phyloP scores from a whole-genome alignment of 2,329 filamentous ascomycete species.

The Cladophialophora immunda region DNA sequence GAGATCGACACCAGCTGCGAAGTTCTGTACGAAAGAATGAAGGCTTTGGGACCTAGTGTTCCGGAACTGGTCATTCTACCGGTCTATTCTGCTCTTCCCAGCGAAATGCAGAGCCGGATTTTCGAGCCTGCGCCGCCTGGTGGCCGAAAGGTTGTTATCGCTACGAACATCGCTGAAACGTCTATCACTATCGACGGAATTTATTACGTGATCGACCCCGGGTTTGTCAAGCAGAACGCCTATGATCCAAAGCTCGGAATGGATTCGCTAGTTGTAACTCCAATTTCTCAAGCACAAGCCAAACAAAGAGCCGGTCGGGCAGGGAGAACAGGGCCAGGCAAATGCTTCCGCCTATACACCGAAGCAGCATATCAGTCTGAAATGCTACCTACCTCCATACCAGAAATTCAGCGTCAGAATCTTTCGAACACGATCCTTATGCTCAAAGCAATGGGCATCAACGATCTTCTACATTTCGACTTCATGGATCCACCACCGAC shows the following conservation, averaged over 20 bases:
- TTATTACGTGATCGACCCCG: conserved; percentile 95
- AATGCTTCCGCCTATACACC: conserved; percentile 94
- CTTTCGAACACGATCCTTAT: conserved; percentile 92
- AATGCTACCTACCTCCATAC: conserved; percentile 95
- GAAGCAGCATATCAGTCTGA: conserved; percentile 95
- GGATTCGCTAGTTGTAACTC: conserved; percentile 94
- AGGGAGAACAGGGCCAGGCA: conserved; percentile 92
- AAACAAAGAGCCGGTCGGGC: conserved; percentile 93
- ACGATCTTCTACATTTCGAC: conserved; percentile 95
- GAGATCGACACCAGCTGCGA: conserved; percentile 97
- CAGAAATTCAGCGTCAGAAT: conserved; percentile 96
- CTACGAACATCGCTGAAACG: conserved; percentile 97
- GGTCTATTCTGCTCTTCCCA: conserved; percentile 93
- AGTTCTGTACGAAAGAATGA: conserved; percentile 94
- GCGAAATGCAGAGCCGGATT: conserved; percentile 91
- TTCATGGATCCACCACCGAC: conserved; percentile 99
- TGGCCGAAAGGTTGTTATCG: conserved; percentile 91
- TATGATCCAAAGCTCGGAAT: conserved; percentile 98
- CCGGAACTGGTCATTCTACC: conserved; percentile 92
- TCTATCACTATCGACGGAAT: conserved; percentile 98
- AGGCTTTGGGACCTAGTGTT: conserved; percentile 86
- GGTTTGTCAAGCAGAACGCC: conserved; percentile 96
- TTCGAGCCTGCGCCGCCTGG: conserved; percentile 92
- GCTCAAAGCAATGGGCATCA: conserved; percentile 99
- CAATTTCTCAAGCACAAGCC: conserved; percentile 95